Evolutionary conservation across 768 basidiomycete species (phyloP).

Genomic region (Lactifluus subvellereus): DNA sequence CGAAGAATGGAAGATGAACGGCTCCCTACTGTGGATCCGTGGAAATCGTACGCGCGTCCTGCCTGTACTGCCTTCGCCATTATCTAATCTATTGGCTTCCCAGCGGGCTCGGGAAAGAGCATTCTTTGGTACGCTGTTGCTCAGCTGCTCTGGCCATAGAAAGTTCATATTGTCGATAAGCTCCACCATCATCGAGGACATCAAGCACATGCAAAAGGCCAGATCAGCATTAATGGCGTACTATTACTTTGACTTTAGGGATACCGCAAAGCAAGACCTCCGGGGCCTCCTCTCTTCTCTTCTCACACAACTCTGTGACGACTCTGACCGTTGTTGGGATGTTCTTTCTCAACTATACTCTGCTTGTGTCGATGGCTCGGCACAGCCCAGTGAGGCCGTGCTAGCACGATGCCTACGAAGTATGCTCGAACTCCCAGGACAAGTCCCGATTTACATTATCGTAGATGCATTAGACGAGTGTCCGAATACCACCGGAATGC

Average conservation of each 20-base stretch:
- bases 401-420: background rate
- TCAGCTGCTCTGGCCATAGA: background rate
- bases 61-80: background rate
- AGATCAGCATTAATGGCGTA: background rate
- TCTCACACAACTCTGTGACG: background rate
- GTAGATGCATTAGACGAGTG: constrained; percentile 4
- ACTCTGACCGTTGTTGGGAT: background rate
- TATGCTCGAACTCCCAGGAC: background rate
- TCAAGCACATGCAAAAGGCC: background rate
- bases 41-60: background rate
- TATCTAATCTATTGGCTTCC: background rate
- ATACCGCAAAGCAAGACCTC: background rate
- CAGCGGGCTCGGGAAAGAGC: background rate
- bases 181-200: background rate
- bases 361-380: background rate
- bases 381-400: background rate
- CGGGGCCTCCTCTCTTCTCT: background rate
- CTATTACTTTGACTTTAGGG: background rate
- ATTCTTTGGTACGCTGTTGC: background rate
- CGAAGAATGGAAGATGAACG: background rate
- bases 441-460: background rate
- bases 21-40: background rate
- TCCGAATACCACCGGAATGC: background rate
- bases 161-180: background rate
- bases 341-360: background rate